Base-by-base conservation (phyloP, 2,329 filamentous ascomycete genomes). In the Microascus cirrosus region DNA sequence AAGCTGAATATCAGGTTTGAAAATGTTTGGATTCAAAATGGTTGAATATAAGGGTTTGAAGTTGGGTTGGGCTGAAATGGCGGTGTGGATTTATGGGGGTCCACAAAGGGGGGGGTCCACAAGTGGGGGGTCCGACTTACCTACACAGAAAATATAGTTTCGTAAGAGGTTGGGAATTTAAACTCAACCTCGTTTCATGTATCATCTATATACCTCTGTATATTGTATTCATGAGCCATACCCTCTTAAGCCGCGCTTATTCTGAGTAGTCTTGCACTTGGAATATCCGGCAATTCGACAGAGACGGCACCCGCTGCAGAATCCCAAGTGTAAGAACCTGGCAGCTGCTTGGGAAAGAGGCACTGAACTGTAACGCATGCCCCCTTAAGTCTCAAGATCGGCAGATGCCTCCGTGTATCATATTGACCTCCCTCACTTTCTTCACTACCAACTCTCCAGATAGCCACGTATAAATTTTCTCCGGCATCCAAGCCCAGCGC, bases 401-500 rank as follows among this genome's bases (percentile, higher is more conserved):
- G 15, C 15, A 48, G n/a, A 5, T 20, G 20, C n/a, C n/a, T 48
- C 13, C 3, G 42, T n/a, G 15, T n/a, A 4, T 48, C 42, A 10
- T 48, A 7, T 22, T 48, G 42, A 48, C 4, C 6, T 22, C 11
- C 42, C 42, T 48, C 4, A n/a, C 15, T 54, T 7, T 59, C 56
- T 8, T 52, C 2, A 10, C 6, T 20, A 20, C 15, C 20, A 10
- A n/a, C n/a, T n/a, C 42, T 10, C 42, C 42, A 48, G 3, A 48
- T n/a, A n/a, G 32, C 42, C 15, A 48, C 8, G 15, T 48, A 48
- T 2, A 48, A 5, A 20, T 48, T 13, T 4, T 20, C n/a, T 22
- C 42, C 42, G n/a, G n/a, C 42, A 22, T 48, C 34, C 53, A 70
- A 56, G 1, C 68, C 69, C 0, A 71, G 51, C 1, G 65, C 60